These are phyloP conservation scores for Emiliania huxleyi DNA, from an alignment of 78 protist species.

Conservation along the genomic window DNA sequence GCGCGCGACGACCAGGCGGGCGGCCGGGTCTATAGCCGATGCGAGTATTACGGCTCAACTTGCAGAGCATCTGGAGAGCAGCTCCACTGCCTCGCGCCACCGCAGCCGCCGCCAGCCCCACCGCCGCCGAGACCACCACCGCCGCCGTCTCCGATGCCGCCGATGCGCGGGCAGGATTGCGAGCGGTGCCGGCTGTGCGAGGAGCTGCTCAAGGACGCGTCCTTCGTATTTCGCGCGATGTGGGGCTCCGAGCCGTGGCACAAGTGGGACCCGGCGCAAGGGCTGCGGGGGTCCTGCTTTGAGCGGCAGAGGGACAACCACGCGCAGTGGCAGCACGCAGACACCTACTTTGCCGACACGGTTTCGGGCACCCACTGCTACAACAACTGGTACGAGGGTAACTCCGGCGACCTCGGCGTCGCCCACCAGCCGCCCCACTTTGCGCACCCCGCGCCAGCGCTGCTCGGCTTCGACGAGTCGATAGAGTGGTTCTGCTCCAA, in stretches of 20 bases:
- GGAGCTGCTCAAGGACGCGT: neutral
- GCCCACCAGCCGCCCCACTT: neutral
- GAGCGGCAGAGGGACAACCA: neutral
- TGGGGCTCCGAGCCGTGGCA: neutral
- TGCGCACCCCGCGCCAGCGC: neutral
- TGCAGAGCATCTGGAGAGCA: too few species aligned
- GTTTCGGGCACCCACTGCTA: neutral
- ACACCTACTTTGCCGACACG: neutral
- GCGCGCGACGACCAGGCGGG: too few species aligned
- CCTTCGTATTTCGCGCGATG: neutral
- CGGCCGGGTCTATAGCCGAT: too few species aligned
- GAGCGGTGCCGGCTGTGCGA: neutral
- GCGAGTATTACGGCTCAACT: too few species aligned
- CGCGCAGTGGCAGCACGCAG: neutral
- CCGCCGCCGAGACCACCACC: too few species aligned
- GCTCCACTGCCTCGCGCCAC: too few species aligned
- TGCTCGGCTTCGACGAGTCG: neutral
- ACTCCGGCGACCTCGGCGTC: neutral
- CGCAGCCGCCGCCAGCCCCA: neutral
- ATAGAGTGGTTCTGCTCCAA: neutral
- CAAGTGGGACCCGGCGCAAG: neutral
- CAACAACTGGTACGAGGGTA: neutral
- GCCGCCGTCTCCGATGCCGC: neutral
- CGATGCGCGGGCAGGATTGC: neutral
- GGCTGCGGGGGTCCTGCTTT: neutral